Evolutionary conservation across 2,329 filamentous ascomycete species (phyloP).

Genomic region (Zasmidium citrigriseum): DNA sequence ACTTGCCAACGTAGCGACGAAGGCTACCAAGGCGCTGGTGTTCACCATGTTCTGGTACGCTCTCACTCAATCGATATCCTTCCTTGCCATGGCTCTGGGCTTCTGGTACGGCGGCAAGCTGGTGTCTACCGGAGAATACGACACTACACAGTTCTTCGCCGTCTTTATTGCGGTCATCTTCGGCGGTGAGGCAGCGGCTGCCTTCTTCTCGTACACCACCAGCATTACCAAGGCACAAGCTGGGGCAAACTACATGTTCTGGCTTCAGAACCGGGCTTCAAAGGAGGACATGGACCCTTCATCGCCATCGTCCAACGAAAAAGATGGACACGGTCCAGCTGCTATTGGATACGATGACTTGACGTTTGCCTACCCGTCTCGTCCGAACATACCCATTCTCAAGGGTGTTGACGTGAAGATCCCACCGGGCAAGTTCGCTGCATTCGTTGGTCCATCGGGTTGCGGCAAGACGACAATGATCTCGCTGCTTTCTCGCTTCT

Average conservation of each 20-base stretch:
- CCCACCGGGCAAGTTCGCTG: constrained; percentile 43
- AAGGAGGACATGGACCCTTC: constrained; percentile 41
- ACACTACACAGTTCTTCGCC: constrained; percentile 51
- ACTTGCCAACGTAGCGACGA: constrained; percentile 15
- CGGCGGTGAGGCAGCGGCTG: constrained; percentile 66
- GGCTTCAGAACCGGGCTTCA: constrained; percentile 28
- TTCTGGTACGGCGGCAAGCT: constrained; percentile 38
- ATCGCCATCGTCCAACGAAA: constrained; percentile 21
- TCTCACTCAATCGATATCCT: neutral
- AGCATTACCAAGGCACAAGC: constrained; percentile 35
- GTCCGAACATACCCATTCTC: constrained; percentile 60
- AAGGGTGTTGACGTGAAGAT: constrained; percentile 32
- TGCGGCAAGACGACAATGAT: constrained; percentile 51
- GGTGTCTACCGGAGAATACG: constrained; percentile 33
- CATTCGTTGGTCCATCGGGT: constrained; percentile 50
- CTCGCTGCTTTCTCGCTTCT: constrained; percentile 50
- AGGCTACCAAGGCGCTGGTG: neutral
- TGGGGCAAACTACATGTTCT: constrained; percentile 45
- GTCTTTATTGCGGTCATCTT: constrained; percentile 64
- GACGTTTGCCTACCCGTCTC: constrained; percentile 66
- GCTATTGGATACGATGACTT: constrained; percentile 60
- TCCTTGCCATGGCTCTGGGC: constrained; percentile 25
- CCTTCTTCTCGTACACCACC: constrained; percentile 62
- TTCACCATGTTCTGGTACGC: neutral
- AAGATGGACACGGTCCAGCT: constrained; percentile 7